phyloP scores from a whole-genome alignment of 148 eudicot genomes.

The Polygonum maritimum region DNA sequence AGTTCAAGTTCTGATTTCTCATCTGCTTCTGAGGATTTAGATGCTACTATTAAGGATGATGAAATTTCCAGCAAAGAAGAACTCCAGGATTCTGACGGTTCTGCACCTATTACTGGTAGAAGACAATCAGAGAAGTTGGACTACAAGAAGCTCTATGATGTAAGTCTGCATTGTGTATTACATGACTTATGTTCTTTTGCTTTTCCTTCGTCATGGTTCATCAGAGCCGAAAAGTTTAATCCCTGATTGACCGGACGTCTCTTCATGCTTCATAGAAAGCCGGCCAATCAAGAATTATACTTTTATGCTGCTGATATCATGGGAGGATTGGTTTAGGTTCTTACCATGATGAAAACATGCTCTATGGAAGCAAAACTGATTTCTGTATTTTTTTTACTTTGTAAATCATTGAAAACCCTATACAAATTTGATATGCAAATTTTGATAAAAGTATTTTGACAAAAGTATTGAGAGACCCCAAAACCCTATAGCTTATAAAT shows the following conservation, averaged over 20 bases:
- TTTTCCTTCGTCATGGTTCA: not conserved
- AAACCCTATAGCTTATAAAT: no score
- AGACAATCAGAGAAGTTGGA: constrained; percentile 72
- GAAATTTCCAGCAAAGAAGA: constrained; percentile 17
- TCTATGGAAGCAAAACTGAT: not conserved
- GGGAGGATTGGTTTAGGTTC: not conserved
- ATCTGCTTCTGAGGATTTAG: constrained; percentile 84
- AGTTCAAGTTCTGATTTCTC: constrained; percentile 86
- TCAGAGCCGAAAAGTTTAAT: not conserved
- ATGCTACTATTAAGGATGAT: constrained; percentile 28
- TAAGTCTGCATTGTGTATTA: constrained; percentile 32
- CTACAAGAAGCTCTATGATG: constrained; percentile 89
- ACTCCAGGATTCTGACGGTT: constrained; percentile 21
- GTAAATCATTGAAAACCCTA: constrained; percentile 19
- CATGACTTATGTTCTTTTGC: not conserved
- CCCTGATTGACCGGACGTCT: not conserved
- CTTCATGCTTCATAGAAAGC: no score
- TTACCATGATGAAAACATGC: not conserved
- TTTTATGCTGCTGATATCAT: not conserved
- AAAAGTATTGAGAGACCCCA: no score
- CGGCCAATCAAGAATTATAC: no score
- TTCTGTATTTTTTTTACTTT: not conserved
- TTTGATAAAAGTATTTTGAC: no score
- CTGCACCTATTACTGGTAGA: constrained; percentile 31
- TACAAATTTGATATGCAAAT: no score